A percentile compares a stretch with the other conserved stretches of the same genome.
Conservation (phyloP, 2,329 filamentous ascomycete genomes). For the Fusarium sp. region DNA sequence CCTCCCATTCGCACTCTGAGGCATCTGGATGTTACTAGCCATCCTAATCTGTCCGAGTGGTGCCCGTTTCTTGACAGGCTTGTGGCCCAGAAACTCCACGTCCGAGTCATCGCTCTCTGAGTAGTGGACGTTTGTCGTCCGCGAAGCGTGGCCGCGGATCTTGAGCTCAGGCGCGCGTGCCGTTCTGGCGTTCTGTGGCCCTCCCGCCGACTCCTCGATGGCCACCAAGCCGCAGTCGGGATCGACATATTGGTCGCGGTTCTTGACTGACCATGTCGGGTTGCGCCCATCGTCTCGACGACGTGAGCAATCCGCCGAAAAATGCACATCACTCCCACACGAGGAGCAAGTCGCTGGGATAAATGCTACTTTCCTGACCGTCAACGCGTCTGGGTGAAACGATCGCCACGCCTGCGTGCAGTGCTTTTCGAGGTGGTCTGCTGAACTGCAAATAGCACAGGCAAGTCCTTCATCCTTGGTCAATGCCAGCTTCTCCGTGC, state of each 20-base stretch:
- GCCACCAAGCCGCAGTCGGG: constrained; percentile 57
- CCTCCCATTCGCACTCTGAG: constrained; percentile 38
- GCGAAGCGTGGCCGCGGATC: constrained; percentile 54
- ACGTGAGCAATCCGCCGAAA: constrained; percentile 68
- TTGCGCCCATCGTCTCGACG: constrained; percentile 46
- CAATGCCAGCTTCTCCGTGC: constrained; percentile 69
- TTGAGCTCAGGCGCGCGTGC: constrained; percentile 50
- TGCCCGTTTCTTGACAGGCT: constrained; percentile 50
- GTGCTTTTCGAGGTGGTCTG: constrained; percentile 70
- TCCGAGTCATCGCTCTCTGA: constrained; percentile 66
- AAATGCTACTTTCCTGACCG: constrained; percentile 63
- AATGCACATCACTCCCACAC: constrained; percentile 71
- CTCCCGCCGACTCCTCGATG: constrained; percentile 53
- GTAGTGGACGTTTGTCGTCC: constrained; percentile 60
- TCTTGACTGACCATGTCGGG: constrained; percentile 68
- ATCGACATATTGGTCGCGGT: constrained; percentile 67
- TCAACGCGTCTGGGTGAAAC: constrained; percentile 60
- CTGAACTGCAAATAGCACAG: constrained; percentile 73
- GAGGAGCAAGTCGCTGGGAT: constrained; percentile 70
- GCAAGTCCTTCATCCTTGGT: constrained; percentile 68
- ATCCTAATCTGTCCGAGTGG: constrained; percentile 57
- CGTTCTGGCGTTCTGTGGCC: constrained; percentile 43
- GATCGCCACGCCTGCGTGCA: constrained; percentile 76
- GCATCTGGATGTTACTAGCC: constrained; percentile 60
- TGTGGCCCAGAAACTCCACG: constrained; percentile 59